Base-by-base conservation (phyloP, 2,329 filamentous ascomycete genomes). In the Fusarium redolens region DNA sequence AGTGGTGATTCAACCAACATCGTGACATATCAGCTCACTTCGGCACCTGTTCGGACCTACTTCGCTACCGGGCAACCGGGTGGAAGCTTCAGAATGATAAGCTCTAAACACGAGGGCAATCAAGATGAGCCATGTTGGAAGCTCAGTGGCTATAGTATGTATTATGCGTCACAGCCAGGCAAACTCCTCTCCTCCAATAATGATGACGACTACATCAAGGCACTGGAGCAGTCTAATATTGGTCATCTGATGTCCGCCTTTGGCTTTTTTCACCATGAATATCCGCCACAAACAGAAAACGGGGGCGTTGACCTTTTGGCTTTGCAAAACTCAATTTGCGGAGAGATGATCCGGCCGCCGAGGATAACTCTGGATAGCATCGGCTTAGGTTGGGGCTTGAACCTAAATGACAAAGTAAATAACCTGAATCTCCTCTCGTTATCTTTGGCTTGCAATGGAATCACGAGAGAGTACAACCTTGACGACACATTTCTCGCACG, bases 401-500 rank as follows among this genome's bases (percentile, higher is more conserved):
- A 60, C 12, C 7, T 4, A 17, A 15, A 54, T 3, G 11, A 20
- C 3, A 2, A 14, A 13, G 4, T 7, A 13, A 31, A 18, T 4
- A 17, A 15, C 12, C 17, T 20, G 2, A 28, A 17, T 4, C n/a
- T 43, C 6, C 6, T 14, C 3, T 55, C 18, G 2, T 14, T 35
- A 13, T 6, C n/a, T 7, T 9, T 14, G 1, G 1, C 8, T 7
- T 30, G 3, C 7, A 11, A 31, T 20, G 7, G 3, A 2, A 20
- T 61, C 11, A 30, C 17, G 6, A 12, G 22, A 8, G 28, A 56
- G 18, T 1, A 35, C 6, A 15, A 35, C 20, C 48, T 35, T 17
- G 7, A 13, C 12, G 18, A 28, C 17, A 55, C 14, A 2, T 55
- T 43, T 0, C 11, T 56, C 2, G 58, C 22, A 12, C 0, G 9